Evolutionary conservation across 1,284 basidiomycete genomes (phyloP).

Genomic region (Thelephora terrestris): DNA sequence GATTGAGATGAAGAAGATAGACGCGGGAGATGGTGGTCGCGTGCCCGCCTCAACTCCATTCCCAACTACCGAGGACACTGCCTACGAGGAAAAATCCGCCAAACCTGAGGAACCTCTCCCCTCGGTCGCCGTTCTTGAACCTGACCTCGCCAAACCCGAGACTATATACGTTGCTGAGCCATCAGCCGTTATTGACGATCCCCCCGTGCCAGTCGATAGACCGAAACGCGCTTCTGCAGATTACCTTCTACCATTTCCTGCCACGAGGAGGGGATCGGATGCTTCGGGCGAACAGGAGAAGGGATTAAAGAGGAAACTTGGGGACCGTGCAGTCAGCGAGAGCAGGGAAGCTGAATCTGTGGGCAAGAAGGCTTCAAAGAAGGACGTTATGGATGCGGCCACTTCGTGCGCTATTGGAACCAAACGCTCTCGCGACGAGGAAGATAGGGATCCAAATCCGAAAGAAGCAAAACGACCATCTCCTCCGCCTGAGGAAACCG

Average conservation of each 20-base stretch:
- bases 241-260: constrained; percentile 6
- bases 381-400: constrained; percentile 9
- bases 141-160: background rate
- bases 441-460: constrained; percentile 24
- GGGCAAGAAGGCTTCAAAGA: background rate
- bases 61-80: constrained; percentile 8
- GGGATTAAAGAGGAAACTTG: constrained; percentile 54
- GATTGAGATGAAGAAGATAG: constrained; percentile 35
- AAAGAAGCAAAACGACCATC: constrained; percentile 13
- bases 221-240: background rate
- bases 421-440: constrained; percentile 23
- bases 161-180: background rate
- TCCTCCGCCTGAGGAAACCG: constrained; percentile 15
- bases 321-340: constrained; percentile 31
- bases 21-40: constrained; percentile 1
- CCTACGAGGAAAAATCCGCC: constrained; percentile 14
- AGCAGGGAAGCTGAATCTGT: constrained; percentile 7
- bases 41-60: constrained; percentile 2
- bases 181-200: background rate
- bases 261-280: constrained; percentile 12
- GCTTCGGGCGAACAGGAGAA: constrained; percentile 38
- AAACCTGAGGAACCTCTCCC: background rate
- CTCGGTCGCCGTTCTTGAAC: background rate
- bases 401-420: constrained; percentile 12
- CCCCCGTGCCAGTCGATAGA: background rate